phyloP scores from a whole-genome alignment of 2,329 filamentous ascomycete genomes.

The Neofusicoccum sp. region DNA sequence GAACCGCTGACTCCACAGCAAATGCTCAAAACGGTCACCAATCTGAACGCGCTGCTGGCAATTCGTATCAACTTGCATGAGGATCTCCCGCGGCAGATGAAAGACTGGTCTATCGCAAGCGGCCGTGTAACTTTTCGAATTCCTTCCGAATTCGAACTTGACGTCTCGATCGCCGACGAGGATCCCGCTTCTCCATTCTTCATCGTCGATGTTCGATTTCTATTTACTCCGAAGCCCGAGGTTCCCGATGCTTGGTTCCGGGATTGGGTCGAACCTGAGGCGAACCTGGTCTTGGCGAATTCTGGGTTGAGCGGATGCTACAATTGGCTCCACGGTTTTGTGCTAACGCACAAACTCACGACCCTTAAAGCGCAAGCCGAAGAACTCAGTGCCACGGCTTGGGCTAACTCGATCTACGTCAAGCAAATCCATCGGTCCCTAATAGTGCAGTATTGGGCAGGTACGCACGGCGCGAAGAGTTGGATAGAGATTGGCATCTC shows the following conservation, averaged over 20 bases:
- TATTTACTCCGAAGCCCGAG: slow-evolving; percentile 67
- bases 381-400: slow-evolving; percentile 66
- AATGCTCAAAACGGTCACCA: slow-evolving; percentile 70
- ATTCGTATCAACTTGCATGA: slow-evolving; percentile 84
- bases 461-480: slow-evolving; percentile 69
- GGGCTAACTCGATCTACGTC: slow-evolving; percentile 75
- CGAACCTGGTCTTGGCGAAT: slow-evolving; percentile 68
- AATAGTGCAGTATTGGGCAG: slow-evolving; percentile 87
- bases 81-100: slow-evolving; percentile 74
- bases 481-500: slow-evolving; percentile 87
- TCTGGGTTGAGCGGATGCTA: slow-evolving; percentile 78
- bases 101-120: slow-evolving; percentile 72
- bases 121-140: slow-evolving; percentile 91
- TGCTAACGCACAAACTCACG: slow-evolving; percentile 86
- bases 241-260: slow-evolving; percentile 62
- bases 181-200: slow-evolving; percentile 81
- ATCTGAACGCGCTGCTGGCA: slow-evolving; percentile 79
- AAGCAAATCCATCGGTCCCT: slow-evolving; percentile 79
- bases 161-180: slow-evolving; percentile 86
- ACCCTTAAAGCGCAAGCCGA: slow-evolving; percentile 75
- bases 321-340: slow-evolving; percentile 79
- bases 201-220: slow-evolving; percentile 88
- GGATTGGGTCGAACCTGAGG: slow-evolving; percentile 63
- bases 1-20: slow-evolving; percentile 69
- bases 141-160: slow-evolving; percentile 82